Evolutionary conservation across 2,329 filamentous ascomycete species (phyloP), one percentile per base, ranked within the genome.

Genomic region (Fusarium haematococcum): DNA sequence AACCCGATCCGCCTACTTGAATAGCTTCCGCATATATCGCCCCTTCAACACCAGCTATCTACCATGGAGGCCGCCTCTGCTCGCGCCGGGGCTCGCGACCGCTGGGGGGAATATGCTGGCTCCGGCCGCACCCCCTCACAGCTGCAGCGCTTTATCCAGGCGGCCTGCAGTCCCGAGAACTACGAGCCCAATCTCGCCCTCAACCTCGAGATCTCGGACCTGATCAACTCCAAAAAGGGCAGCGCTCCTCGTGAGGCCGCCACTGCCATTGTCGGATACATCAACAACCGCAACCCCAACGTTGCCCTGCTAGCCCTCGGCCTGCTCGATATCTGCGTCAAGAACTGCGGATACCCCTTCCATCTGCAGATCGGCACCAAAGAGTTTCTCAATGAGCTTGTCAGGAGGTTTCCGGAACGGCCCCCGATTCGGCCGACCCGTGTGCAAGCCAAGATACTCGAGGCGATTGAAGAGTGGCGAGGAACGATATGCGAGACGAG

Each of bases 291-390:
- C 82, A 99, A 98, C 82, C 94, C 95, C 70, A 98, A 98, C 83
- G 95, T 99, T 77, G 93, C 95, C 70, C 87, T 99, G 76, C 89
- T 98, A 68, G 96, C 97, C 69, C 89, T 98, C 80, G 92, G 92
- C 86, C 91, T 99, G 76, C 94, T 99, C 81, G 97, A 99, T 83
- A 98, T 98, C 74, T 98, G 97, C 84, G 97, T 98, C 84, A 99
- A 99, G 88, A 99, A 99, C 86, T 99, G 97, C 88, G 97, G 97
- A 79, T 99, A 99, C 82, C 95, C 97, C 1, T 99, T 99, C 84
- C 97, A 99, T 81, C 91, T 99, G 68, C 97, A 99, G 84, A 98
- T 99, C 81, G 95, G 94, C 84, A 98, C 97, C 77, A 99, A 99
- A 84, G 97, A 99, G 80, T 99, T 99, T 79, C 91, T 99, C 79